A percentile compares a stretch with the other conserved stretches of the same genome.
phyloP scores from a whole-genome alignment of 306 rosid species.

The Sophora flavescens region DNA sequence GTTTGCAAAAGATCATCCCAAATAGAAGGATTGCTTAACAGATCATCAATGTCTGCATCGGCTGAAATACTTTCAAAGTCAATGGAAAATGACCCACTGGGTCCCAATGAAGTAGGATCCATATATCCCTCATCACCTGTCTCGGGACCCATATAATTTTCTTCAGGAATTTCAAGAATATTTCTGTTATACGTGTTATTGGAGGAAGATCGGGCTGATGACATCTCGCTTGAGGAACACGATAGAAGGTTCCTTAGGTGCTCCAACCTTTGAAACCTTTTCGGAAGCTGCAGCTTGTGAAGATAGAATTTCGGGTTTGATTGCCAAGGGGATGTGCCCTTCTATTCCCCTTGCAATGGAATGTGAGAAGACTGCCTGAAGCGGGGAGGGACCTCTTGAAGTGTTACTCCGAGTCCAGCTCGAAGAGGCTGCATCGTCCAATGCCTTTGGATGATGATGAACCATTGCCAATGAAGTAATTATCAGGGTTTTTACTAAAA shows the following conservation, averaged over 20 bases:
- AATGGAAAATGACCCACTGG: no score
- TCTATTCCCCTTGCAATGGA: slow-evolving; percentile 49
- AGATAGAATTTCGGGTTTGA: slow-evolving; percentile 63
- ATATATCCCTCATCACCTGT: no score
- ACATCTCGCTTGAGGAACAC: slow-evolving; percentile 62
- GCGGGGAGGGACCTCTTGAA: slow-evolving; percentile 82
- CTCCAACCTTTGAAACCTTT: slow-evolving; percentile 54
- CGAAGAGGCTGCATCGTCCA: slow-evolving; percentile 71
- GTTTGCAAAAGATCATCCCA: no score
- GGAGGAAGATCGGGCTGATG: slow-evolving; percentile 71
- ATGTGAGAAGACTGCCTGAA: slow-evolving; percentile 60
- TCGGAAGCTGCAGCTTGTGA: slow-evolving; percentile 58
- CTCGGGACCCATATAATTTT: no score
- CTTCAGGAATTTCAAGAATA: no score
- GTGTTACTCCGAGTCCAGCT: slow-evolving; percentile 72
- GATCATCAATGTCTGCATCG: no score
- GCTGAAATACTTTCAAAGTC: no score
- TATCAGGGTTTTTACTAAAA: slow-evolving; percentile 57
- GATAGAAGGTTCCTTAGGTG: slow-evolving; percentile 53
- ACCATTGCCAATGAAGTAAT: slow-evolving; percentile 65
- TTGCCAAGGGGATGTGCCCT: no score
- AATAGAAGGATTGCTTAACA: no score
- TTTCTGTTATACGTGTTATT: slow-evolving; percentile 60
- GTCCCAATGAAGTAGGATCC: no score
- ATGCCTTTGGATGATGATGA: slow-evolving; percentile 59